Evolutionary conservation across 1,284 basidiomycete genomes (phyloP).

Genomic region (Ganoderma lingzhi): DNA sequence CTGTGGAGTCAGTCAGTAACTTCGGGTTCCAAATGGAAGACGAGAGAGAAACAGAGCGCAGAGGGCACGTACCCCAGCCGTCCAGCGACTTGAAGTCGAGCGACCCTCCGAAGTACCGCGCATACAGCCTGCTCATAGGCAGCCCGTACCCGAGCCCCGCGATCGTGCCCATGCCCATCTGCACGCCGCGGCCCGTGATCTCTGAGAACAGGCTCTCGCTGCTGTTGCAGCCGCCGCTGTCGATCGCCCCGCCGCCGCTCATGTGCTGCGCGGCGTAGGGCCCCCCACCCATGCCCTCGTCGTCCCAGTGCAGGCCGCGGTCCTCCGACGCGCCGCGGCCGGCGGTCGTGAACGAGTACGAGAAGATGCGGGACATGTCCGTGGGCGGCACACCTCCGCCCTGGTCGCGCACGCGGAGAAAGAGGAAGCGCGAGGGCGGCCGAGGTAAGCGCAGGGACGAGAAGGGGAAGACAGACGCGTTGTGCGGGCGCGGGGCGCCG

Average conservation of each 20-base stretch:
- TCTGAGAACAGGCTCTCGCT: slow-evolving; percentile 69
- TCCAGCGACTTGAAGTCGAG: slow-evolving; percentile 81
- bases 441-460: background rate
- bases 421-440: slow-evolving; percentile 59
- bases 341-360: slow-evolving; percentile 91
- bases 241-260: slow-evolving; percentile 72
- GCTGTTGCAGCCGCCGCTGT: slow-evolving; percentile 47
- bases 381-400: slow-evolving; percentile 84
- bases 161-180: slow-evolving; percentile 79
- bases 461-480: slow-evolving; percentile 11
- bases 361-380: slow-evolving; percentile 84
- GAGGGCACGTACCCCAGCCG: slow-evolving; percentile 73
- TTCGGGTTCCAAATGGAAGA: slow-evolving; percentile 2
- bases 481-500: slow-evolving; percentile 8
- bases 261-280: slow-evolving; percentile 79
- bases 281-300: slow-evolving; percentile 62
- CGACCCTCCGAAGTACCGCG: slow-evolving; percentile 83
- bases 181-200: slow-evolving; percentile 78
- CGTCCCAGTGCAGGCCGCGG: slow-evolving; percentile 42
- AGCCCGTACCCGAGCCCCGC: slow-evolving; percentile 87
- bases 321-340: slow-evolving; percentile 46
- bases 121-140: slow-evolving; percentile 87
- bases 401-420: slow-evolving; percentile 84
- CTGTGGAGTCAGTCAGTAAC: slow-evolving; percentile 42
- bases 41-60: background rate